phyloP scores from a whole-genome alignment of 805 yeast genomes.

The Yueomyces sp. region DNA sequence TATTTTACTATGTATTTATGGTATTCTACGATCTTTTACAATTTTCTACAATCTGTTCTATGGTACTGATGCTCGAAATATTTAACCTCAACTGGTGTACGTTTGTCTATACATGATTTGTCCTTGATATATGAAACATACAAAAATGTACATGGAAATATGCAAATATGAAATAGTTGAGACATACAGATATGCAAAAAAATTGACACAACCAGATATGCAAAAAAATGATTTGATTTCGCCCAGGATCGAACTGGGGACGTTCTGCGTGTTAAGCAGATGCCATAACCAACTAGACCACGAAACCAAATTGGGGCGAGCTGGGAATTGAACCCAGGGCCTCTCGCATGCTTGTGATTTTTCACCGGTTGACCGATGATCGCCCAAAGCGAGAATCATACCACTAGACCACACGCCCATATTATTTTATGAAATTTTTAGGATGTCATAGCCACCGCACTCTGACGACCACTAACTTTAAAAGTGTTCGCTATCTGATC shows the following conservation, averaged over 20 bases:
- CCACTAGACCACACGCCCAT: conserved; percentile 30
- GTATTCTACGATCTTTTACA: too few relatives aligned
- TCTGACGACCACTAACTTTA: background rate
- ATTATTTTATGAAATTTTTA: background rate
- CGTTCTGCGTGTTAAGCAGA: conserved; percentile 99
- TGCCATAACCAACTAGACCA: conserved; percentile 99
- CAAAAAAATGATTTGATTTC: conserved; percentile 47
- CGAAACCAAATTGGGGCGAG: conserved; percentile 50
- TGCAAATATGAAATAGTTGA: too few relatives aligned
- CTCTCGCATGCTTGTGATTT: conserved; percentile 32
- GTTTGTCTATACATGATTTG: too few relatives aligned
- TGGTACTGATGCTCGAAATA: too few relatives aligned
- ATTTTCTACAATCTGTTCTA: too few relatives aligned
- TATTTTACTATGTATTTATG: too few relatives aligned
- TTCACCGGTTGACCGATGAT: background rate
- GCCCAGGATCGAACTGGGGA: conserved; percentile 99
- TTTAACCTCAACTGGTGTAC: too few relatives aligned
- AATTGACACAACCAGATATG: too few relatives aligned
- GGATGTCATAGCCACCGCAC: background rate
- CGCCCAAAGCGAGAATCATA: conserved; percentile 28
- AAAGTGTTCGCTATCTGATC: background rate
- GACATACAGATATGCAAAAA: too few relatives aligned
- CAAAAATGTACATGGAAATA: too few relatives aligned
- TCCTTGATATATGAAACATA: too few relatives aligned
- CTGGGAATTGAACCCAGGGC: conserved; percentile 55